These are phyloP conservation scores for Russula olivacea DNA, from an alignment of 768 basidiomycete genomes.

Conservation along the genomic window DNA sequence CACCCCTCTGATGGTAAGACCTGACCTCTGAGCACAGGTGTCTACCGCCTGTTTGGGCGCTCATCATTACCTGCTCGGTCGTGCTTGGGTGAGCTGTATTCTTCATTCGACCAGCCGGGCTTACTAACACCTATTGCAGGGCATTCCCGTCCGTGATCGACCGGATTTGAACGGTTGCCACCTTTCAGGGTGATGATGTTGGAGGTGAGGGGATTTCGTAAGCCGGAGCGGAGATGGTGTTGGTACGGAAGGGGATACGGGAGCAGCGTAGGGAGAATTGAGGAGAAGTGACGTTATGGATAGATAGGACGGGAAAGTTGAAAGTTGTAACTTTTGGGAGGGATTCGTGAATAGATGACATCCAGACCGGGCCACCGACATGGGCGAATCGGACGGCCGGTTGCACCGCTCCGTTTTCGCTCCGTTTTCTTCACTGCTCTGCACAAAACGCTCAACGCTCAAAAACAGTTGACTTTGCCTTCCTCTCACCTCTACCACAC, in stretches of 20 bases:
- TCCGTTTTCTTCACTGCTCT: background rate
- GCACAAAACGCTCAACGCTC: no score
- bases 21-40: conserved; percentile 6
- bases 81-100: conserved; percentile 17
- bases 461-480: background rate
- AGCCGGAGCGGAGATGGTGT: background rate
- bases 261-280: background rate
- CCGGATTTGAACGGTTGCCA: conserved; percentile 16
- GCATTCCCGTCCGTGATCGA: conserved; percentile 24
- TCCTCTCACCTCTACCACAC: background rate
- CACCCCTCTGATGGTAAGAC: background rate
- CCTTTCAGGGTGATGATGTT: background rate
- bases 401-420: background rate
- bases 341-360: background rate
- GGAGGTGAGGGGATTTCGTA: background rate
- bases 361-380: background rate
- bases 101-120: background rate
- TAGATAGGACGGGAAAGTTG: no score
- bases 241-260: background rate
- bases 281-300: conserved; percentile 10
- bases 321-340: background rate
- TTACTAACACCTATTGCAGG: conserved; percentile 5
- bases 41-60: conserved; percentile 24
- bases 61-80: conserved; percentile 20
- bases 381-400: background rate